Conservation (phyloP, 192 early-diverging fungal genomes). For the Diversispora epigaea region DNA sequence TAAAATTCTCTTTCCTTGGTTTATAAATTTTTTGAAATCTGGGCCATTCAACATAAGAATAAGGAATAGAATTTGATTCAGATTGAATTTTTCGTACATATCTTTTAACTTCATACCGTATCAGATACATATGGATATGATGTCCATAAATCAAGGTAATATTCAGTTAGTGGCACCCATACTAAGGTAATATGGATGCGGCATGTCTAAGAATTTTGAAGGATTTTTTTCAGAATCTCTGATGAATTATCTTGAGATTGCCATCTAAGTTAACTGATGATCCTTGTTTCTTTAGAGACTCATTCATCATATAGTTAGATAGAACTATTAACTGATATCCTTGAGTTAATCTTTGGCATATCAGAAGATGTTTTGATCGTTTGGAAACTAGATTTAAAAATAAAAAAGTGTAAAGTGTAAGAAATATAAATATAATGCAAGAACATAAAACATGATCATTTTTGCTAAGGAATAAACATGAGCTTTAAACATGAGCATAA, state of each 20-base stretch:
- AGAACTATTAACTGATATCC: slow-evolving; percentile 85
- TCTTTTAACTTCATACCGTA: slow-evolving; percentile 75
- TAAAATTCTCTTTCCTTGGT: slow-evolving; percentile 59
- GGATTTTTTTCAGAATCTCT: not conserved
- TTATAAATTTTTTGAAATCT: slow-evolving; percentile 65
- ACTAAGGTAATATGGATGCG: slow-evolving; percentile 69
- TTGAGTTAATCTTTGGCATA: slow-evolving; percentile 86
- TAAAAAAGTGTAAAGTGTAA: too few relatives aligned
- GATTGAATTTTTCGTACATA: slow-evolving; percentile 74
- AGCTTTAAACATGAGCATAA: too few relatives aligned
- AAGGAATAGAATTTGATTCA: slow-evolving; percentile 56
- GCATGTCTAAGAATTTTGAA: slow-evolving; percentile 30
- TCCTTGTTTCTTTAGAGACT: too few relatives aligned
- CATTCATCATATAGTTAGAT: too few relatives aligned
- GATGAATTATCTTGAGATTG: slow-evolving; percentile 12
- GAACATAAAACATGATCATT: too few relatives aligned
- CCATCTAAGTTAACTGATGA: not conserved
- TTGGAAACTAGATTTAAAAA: too few relatives aligned
- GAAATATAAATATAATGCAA: too few relatives aligned
- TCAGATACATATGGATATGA: slow-evolving; percentile 78
- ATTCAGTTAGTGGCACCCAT: too few relatives aligned
- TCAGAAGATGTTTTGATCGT: too few relatives aligned
- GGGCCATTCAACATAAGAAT: slow-evolving; percentile 85
- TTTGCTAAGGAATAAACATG: too few relatives aligned
- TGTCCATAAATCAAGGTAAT: too few relatives aligned